These are phyloP conservation scores for Trichoderma harzianum DNA, from an alignment of 2,329 filamentous ascomycete species.

Conservation along the genomic window DNA sequence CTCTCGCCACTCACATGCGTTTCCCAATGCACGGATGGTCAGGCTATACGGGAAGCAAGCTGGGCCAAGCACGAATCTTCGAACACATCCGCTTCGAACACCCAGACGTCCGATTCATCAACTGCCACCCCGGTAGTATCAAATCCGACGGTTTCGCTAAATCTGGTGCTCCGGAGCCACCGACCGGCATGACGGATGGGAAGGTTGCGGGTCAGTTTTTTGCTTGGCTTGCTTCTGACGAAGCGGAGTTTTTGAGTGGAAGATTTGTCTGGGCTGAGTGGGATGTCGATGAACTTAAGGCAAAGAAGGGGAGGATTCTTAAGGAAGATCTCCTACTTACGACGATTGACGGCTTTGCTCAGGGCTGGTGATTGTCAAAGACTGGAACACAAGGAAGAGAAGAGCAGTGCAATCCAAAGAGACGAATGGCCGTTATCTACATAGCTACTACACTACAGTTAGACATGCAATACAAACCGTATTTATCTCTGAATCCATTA, in stretches of 20 bases:
- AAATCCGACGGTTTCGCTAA: not conserved
- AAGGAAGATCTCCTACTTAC: not conserved
- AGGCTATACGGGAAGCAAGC: not conserved
- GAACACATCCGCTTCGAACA: not conserved
- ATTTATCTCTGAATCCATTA: not conserved
- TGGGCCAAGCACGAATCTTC: not conserved
- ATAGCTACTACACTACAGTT: not conserved
- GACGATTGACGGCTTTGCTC: not conserved
- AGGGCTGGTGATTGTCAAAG: not conserved
- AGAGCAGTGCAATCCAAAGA: not conserved
- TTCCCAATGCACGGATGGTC: not conserved
- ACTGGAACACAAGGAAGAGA: not conserved
- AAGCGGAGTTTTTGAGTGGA: not conserved
- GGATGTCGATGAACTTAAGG: not conserved
- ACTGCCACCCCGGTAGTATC: not conserved
- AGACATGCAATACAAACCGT: not conserved
- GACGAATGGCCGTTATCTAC: not conserved
- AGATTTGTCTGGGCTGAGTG: not conserved
- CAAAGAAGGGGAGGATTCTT: not conserved
- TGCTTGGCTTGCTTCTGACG: not conserved
- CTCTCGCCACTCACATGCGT: not conserved
- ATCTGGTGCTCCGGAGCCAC: not conserved
- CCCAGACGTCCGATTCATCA: not conserved
- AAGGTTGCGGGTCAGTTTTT: not conserved
- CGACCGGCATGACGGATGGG: not conserved